These are phyloP conservation scores for Agrocybe chaxingu DNA, from an alignment of 768 basidiomycete species.

Conservation along the genomic window DNA sequence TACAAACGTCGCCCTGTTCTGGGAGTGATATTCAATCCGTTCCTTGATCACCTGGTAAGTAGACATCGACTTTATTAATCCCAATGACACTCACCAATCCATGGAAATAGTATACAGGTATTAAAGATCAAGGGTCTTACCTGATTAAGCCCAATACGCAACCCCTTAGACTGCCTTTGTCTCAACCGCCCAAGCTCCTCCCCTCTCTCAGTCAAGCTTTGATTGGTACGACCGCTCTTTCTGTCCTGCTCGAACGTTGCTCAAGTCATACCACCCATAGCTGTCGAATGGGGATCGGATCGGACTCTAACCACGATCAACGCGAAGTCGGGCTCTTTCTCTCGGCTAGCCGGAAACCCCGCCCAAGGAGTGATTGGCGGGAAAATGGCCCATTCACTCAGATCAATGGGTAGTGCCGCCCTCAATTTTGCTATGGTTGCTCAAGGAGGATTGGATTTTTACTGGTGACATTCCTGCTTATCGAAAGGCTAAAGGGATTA, in stretches of 20 bases:
- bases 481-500: background rate
- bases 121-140: constrained; percentile 78
- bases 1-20: constrained; percentile 78
- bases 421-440: constrained; percentile 84
- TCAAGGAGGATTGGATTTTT: constrained; percentile 83
- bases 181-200: constrained; percentile 55
- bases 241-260: background rate
- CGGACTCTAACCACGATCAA: constrained; percentile 49
- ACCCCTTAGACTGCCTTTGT: constrained; percentile 63
- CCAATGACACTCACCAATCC: background rate
- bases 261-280: constrained; percentile 27
- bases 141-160: constrained; percentile 45
- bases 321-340: constrained; percentile 65
- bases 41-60: constrained; percentile 76
- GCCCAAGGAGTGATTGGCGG: constrained; percentile 62
- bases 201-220: constrained; percentile 68
- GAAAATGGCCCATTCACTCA: constrained; percentile 80
- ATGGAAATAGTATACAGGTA: constrained; percentile 62
- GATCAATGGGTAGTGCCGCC: constrained; percentile 83
- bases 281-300: constrained; percentile 89
- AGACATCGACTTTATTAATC: background rate
- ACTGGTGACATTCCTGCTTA: constrained; percentile 51
- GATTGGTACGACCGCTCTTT: constrained; percentile 44
- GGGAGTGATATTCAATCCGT: constrained; percentile 93
- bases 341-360: constrained; percentile 71